Base-by-base conservation (phyloP, 768 basidiomycete genomes). In the Boletus vinaceobasis region DNA sequence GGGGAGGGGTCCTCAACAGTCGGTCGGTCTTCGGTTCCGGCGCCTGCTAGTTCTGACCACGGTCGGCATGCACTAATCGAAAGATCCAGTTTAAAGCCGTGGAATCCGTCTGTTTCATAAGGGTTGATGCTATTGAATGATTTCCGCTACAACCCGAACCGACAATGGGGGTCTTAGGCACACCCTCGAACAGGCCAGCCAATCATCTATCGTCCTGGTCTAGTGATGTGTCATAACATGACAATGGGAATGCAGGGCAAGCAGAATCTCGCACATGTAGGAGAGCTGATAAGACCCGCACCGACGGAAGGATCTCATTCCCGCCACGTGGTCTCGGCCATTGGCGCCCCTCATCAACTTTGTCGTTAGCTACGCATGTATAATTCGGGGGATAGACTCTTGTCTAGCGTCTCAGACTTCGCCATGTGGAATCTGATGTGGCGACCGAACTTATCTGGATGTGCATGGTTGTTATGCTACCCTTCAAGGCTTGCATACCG, bases 231-330 rank as follows among this genome's bases (percentile, higher is more conserved):
- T 47, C 51, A 50, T 15, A 48, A 35, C 21, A 52, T 38, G 46
- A 49, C 50, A 39, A 19, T 15, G 19, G 19, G 27, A 19, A 32
- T 37, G 50, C 29, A 43, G 27, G 11, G 44, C 13, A 38, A 37
- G 21, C 8, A 15, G 6, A 14, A 37, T 13, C 32, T 19, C 17
- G 23, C 39, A 36, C 21, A 3, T 23, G 23, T 23, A 36, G 35
- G 7, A 40, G 44, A 26, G 32, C 43, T 35, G 43, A 33, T 51
- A 45, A 51, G 51, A 51, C 50, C 54, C 50, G 44, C 36, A 27
- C 42, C 33, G 2, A 43, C 57, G 61, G 61, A 52, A 61, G 62
- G 62, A 58, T 55, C 55, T 58, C 57, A 53, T 51, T 51, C 62
- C 53, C n/a, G 26, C 11, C 23, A 19, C 27, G 19, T 21, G 38